Base-by-base conservation (phyloP, 1,284 basidiomycete genomes). In the Ganoderma lucidum region DNA sequence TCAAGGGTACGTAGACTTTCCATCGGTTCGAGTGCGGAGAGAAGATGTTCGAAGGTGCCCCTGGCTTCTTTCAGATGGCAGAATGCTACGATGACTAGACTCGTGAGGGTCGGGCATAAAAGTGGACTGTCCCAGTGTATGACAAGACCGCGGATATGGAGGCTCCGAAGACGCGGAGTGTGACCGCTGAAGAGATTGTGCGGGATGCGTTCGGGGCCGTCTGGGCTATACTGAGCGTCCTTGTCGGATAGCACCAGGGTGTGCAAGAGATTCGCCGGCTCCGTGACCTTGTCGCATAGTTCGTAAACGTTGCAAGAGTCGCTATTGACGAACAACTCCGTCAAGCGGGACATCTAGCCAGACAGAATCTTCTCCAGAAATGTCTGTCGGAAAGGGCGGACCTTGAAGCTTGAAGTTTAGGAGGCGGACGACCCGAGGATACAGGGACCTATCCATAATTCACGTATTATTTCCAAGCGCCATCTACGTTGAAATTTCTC, bases 71-170 rank as follows among this genome's bases (percentile, higher is more conserved):
- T 42, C 41, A 15, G 41, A 42, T 30, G 12, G 62, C 59, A 1
- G 56, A 42, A 19, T 63, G 64, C 61, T 10, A 5, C 5, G 4
- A 72, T 6, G 19, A 64, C 58, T n/a, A 72, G 68, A 12, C 39
- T 41, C 8, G 66, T 72, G 61, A 72, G 53, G n/a, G 35, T 62
- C 10, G 65, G 10, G 53, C 59, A 56, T 14, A 71, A 51, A 17
- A 69, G 19, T 15, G 65, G 65, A 6, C 42, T 42, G 23, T 45
- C 37, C 70, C 70, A 71, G 17, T 19, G 32, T 28, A 71, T 61
- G 1, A 45, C 37, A 17, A 71, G 56, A 1, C 51, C 37, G 8
- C 62, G 62, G 10, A 68, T 58, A 14, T 68, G 65, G 15, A 71
- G 63, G 10, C n/a, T 28, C 30, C 64, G 67, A n/a, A 71, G 62